Conservation (phyloP, 2,329 filamentous ascomycete genomes). For the Sporothrix euskadiensis region DNA sequence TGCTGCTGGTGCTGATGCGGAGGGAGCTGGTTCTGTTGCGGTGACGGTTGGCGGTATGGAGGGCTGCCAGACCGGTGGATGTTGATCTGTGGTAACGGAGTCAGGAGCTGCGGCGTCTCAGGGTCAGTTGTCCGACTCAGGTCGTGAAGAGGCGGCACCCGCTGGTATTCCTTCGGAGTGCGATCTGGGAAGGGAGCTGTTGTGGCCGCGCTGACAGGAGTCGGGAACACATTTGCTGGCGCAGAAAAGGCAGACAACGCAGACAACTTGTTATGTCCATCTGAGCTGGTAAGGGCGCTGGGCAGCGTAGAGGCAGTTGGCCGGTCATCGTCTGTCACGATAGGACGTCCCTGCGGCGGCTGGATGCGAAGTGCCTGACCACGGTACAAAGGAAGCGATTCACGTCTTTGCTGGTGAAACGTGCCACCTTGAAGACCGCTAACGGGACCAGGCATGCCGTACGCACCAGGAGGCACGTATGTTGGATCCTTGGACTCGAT, state of each 20-base stretch:
- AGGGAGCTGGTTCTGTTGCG: slow-evolving; percentile 35
- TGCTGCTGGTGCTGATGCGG: slow-evolving; percentile 36
- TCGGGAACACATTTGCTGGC: slow-evolving; percentile 59
- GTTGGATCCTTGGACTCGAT: slow-evolving; percentile 79
- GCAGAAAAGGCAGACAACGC: slow-evolving; percentile 53
- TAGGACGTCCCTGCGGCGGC: slow-evolving; percentile 59
- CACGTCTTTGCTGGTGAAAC: slow-evolving; percentile 49
- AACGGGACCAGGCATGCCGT: slow-evolving; percentile 53
- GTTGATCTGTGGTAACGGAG: slow-evolving; percentile 58
- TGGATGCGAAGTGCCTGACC: slow-evolving; percentile 64
- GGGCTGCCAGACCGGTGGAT: slow-evolving; percentile 49
- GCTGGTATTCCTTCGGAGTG: slow-evolving; percentile 57
- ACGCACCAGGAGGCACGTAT: slow-evolving; percentile 62
- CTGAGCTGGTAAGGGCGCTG: slow-evolving; percentile 59
- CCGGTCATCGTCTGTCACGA: slow-evolving; percentile 59
- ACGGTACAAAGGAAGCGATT: slow-evolving; percentile 60
- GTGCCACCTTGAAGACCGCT: slow-evolving; percentile 12
- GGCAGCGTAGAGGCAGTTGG: slow-evolving; percentile 60
- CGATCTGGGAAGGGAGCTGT: slow-evolving; percentile 49
- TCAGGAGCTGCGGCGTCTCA: slow-evolving; percentile 54
- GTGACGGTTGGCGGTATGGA: slow-evolving; percentile 51
- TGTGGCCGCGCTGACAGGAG: slow-evolving; percentile 59
- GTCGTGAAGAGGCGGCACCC: slow-evolving; percentile 62
- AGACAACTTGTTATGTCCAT: slow-evolving; percentile 57
- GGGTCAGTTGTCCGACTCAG: slow-evolving; percentile 54